Base-by-base conservation (phyloP, 768 basidiomycete genomes). In the Leccinum boreale region DNA sequence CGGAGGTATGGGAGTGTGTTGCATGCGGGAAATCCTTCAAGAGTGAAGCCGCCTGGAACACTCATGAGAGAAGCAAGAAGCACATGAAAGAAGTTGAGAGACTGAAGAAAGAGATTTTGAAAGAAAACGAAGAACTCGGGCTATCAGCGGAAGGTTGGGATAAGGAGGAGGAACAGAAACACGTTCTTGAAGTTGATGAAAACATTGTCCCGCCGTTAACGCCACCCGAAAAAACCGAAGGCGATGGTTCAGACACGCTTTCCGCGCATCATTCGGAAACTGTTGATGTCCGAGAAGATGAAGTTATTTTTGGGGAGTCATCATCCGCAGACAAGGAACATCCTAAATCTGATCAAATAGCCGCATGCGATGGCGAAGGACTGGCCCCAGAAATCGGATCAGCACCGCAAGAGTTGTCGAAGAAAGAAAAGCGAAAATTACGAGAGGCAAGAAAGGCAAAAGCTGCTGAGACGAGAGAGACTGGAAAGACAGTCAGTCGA, bases 51-150 rank as follows among this genome's bases (percentile, higher is more conserved):
- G 92, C 94, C 5, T 99, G 95, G 95, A 80, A 87, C 64, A 98
- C 94, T 70, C 97, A 98, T 62, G 97, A 98, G 71, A 79, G 94
- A 62, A 97, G 94, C 71, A 90, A 90, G 74, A 97, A 94, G 72
- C 97, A 99, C 66, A 69, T 90, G 69, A 92, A 89, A 72, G 91
- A 94, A 60, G 85, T 98, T 12, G 91, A 92, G 66, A 78, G 77
- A 62, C 67, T 99, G 58, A 85, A 83, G 70, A 78, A 78, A 64
- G 83, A 90, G 65, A 97, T 99, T 90, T 68, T 77, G 62, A 74
- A 76, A 55, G 92, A 98, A 64, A 81, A 91, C 58, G 81, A 83
- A 52, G 83, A 81, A 59, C 70, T 97, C 4, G 85, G 79, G 1
- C 9, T 70, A 17, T 73, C 91, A 21, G 75, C 70, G 14, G 75